Evolutionary conservation across 2,329 filamentous ascomycete species (phyloP).

Genomic region (Plectosphaerella plurivora): DNA sequence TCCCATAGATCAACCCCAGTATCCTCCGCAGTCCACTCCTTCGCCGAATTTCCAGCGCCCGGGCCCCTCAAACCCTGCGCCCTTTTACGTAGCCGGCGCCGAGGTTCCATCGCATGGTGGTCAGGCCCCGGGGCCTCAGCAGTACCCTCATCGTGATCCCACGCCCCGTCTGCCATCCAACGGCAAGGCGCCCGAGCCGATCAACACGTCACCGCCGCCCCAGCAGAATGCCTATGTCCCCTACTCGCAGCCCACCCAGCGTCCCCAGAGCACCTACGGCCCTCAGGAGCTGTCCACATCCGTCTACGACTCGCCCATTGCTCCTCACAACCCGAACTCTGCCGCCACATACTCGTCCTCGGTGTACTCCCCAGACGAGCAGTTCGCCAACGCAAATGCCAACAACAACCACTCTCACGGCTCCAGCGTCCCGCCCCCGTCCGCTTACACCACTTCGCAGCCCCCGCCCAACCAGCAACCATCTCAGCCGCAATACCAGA

Average conservation of each 20-base stretch:
- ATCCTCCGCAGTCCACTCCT: slow-evolving; percentile 39
- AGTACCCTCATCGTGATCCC: slow-evolving; percentile 49
- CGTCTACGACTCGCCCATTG: slow-evolving; percentile 70
- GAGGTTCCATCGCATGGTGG: slow-evolving; percentile 41
- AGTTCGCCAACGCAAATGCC: slow-evolving; percentile 30
- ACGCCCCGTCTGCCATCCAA: slow-evolving; percentile 42
- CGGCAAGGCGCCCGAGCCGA: slow-evolving; percentile 43
- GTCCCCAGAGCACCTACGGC: slow-evolving; percentile 64
- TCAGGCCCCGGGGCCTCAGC: slow-evolving; percentile 23
- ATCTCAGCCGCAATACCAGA: slow-evolving; percentile 33
- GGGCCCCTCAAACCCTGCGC: slow-evolving; percentile 44
- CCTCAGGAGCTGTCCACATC: slow-evolving; percentile 76
- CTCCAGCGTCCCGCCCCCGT: slow-evolving; percentile 20
- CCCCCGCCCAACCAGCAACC: slow-evolving; percentile 17
- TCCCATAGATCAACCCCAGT: slow-evolving; percentile 36
- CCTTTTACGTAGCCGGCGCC: slow-evolving; percentile 62
- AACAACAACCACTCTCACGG: slow-evolving; percentile 15
- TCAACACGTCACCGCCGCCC: slow-evolving; percentile 48
- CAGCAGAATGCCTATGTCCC: slow-evolving; percentile 42
- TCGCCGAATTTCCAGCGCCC: slow-evolving; percentile 52
- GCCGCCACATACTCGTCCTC: slow-evolving; percentile 40
- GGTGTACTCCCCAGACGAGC: slow-evolving; percentile 45
- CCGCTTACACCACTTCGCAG: slow-evolving; percentile 18
- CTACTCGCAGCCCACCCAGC: slow-evolving; percentile 45
- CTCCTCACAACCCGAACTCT: slow-evolving; percentile 41